Conservation (phyloP, 1,139 yeast genomes). For the Scheffersomyces cryptocercus region DNA sequence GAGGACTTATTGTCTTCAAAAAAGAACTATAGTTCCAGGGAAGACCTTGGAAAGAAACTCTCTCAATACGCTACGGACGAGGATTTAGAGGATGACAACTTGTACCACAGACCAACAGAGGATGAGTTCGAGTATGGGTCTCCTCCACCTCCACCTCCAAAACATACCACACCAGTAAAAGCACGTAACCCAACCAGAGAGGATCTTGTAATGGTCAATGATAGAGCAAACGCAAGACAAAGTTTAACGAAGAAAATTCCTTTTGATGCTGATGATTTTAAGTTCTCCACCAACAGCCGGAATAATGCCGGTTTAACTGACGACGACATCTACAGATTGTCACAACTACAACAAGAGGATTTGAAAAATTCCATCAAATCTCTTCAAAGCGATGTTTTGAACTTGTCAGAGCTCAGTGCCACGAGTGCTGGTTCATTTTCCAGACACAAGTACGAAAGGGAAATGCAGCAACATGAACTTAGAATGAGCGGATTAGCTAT, state of each 20-base stretch:
- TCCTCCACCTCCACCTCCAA: constrained; percentile 59
- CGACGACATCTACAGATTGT: constrained; percentile 32
- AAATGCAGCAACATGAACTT: constrained; percentile 24
- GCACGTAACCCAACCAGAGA: constrained; percentile 11
- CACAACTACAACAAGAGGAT: constrained; percentile 39
- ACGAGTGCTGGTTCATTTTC: constrained; percentile 86
- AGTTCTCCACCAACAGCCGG: constrained; percentile 27
- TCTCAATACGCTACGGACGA: constrained; percentile 29
- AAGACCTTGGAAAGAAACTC: constrained; percentile 40
- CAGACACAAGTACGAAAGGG: constrained; percentile 63
- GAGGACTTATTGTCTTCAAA: constrained; percentile 39
- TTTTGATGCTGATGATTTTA: constrained; percentile 43
- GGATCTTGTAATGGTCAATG: constrained; percentile 6
- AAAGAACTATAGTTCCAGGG: constrained; percentile 30
- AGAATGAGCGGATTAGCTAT: constrained; percentile 22
- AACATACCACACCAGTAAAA: constrained; percentile 22
- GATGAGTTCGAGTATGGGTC: constrained; percentile 22
- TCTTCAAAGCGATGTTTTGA: constrained; percentile 50
- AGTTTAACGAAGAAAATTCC: constrained; percentile 20
- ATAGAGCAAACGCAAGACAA: not conserved
- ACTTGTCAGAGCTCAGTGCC: constrained; percentile 72
- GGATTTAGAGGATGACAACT: constrained; percentile 11
- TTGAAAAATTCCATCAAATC: constrained; percentile 45
- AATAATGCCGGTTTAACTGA: constrained; percentile 17
- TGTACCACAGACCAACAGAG: not conserved